Conservation (phyloP, 805 yeast species). For the Saturnispora quitensis region DNA sequence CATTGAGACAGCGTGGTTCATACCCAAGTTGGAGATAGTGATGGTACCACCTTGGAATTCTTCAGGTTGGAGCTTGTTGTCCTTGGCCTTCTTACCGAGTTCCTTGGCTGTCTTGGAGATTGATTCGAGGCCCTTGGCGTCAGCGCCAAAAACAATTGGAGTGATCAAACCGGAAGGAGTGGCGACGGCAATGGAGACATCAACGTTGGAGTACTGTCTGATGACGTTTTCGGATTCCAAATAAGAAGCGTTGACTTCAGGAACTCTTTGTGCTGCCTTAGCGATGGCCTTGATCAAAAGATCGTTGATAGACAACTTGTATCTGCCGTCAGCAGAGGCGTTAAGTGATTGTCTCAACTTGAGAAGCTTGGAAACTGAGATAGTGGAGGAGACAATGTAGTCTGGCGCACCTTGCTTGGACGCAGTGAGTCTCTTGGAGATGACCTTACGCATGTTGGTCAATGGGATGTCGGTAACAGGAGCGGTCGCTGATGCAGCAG, state of each 20-base stretch:
- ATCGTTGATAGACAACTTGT: conserved; percentile 90
- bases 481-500: conserved; percentile 38
- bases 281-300: conserved; percentile 91
- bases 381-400: conserved; percentile 80
- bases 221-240: conserved; percentile 80
- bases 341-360: conserved; percentile 89
- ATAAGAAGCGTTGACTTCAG: conserved; percentile 92
- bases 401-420: conserved; percentile 86
- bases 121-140: conserved; percentile 72
- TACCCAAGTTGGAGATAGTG: conserved; percentile 97
- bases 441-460: conserved; percentile 87
- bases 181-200: conserved; percentile 97
- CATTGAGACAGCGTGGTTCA: conserved; percentile 87
- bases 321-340: conserved; percentile 74
- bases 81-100: conserved; percentile 93
- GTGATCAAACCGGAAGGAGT: conserved; percentile 96
- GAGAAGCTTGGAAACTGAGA: conserved; percentile 82
- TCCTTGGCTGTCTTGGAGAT: conserved; percentile 85
- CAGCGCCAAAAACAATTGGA: conserved; percentile 87
- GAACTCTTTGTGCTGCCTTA: conserved; percentile 80
- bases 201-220: conserved; percentile 86
- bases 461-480: conserved; percentile 76
- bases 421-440: conserved; percentile 78
- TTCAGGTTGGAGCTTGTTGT: conserved; percentile 84
- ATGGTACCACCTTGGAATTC: conserved; percentile 99